phyloP scores from a whole-genome alignment of 371 early-diverging fungal species.

The Zancudomyces culisetae region DNA sequence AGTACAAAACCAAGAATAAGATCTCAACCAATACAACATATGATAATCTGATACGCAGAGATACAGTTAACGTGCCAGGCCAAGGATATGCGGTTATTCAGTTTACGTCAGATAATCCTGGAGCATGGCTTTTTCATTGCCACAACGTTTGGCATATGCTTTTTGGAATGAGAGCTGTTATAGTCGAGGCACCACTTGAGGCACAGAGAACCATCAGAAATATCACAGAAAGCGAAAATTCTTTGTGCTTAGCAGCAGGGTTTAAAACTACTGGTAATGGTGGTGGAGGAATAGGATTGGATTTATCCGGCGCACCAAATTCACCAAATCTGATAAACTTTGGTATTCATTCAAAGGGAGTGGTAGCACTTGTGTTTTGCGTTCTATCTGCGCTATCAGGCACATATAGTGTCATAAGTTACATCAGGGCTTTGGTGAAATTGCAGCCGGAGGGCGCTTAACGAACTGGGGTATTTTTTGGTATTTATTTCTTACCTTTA shows the following conservation, averaged over 20 bases:
- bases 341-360: constrained; percentile 40
- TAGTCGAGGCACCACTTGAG: constrained; percentile 43
- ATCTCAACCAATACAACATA: constrained; percentile 2
- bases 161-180: constrained; percentile 34
- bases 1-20: no score
- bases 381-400: constrained; percentile 49
- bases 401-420: constrained; percentile 32
- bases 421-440: no score
- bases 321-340: constrained; percentile 32
- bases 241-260: constrained; percentile 34
- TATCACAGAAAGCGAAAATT: constrained; percentile 12
- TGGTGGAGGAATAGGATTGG: constrained; percentile 37
- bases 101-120: constrained; percentile 55
- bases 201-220: constrained; percentile 8
- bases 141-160: constrained; percentile 62
- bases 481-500: no score
- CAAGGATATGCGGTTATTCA: constrained; percentile 40
- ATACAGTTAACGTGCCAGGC: constrained; percentile 37
- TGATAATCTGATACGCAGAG: constrained; percentile 41
- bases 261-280: constrained; percentile 42
- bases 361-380: constrained; percentile 43
- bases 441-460: no score
- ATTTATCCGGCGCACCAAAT: constrained; percentile 28
- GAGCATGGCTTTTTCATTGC: constrained; percentile 61
- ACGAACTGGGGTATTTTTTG: no score